phyloP scores from a whole-genome alignment of 441 rosid genomes.

The Pelargonium australe region DNA sequence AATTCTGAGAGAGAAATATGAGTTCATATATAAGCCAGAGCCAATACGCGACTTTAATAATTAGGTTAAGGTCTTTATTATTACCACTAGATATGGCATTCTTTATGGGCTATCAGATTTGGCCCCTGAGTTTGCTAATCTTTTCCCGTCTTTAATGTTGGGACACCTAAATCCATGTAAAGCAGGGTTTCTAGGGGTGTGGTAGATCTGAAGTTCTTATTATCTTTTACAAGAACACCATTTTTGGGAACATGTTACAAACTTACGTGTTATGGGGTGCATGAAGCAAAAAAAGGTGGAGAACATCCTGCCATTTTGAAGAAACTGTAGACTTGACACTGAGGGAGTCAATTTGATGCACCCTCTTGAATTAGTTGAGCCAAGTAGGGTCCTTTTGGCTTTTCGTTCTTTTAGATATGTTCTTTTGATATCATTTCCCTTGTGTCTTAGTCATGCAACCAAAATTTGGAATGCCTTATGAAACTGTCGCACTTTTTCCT shows the following conservation, averaged over 20 bases:
- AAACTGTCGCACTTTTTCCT: not conserved
- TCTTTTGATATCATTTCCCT: not conserved
- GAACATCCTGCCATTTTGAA: not conserved
- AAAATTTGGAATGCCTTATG: not conserved
- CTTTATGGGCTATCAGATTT: slow-evolving; percentile 27
- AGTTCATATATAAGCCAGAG: slow-evolving; percentile 12
- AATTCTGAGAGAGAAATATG: not conserved
- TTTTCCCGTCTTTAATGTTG: slow-evolving; percentile 14
- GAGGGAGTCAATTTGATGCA: slow-evolving; percentile 1
- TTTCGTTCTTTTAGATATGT: not conserved
- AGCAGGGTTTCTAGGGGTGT: not conserved
- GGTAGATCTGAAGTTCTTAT: not conserved
- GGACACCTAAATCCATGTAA: slow-evolving; percentile 12
- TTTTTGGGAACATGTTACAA: not conserved
- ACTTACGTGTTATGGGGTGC: too few species aligned
- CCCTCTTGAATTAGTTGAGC: not conserved
- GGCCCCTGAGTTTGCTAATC: slow-evolving; percentile 22
- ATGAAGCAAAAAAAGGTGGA: too few species aligned
- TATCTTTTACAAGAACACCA: slow-evolving; percentile 1
- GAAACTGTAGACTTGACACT: not conserved
- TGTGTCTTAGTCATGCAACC: slow-evolving; percentile 4
- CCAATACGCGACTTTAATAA: slow-evolving; percentile 17
- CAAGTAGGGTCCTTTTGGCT: not conserved
- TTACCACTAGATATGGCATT: slow-evolving; percentile 9
- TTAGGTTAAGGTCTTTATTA: slow-evolving; percentile 23